Evolutionary conservation across 1,284 basidiomycete species (phyloP), one percentile per base, ranked within the genome.

Genomic region (Cutaneotrichosporon mucoides): DNA sequence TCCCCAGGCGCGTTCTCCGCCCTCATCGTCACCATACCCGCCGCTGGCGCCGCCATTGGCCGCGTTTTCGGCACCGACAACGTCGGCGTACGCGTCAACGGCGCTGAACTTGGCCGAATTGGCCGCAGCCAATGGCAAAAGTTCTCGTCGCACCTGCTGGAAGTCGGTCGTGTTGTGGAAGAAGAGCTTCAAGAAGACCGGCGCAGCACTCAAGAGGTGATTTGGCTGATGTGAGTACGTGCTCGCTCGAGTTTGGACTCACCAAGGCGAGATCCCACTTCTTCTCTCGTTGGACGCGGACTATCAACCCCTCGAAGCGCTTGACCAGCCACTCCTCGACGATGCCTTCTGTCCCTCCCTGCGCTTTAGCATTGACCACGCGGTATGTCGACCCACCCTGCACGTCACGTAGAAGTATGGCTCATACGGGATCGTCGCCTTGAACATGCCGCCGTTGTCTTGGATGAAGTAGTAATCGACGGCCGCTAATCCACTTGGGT

Each of bases 401-500:
- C 90, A 95, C 3, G 88, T 88, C 63, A 99, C 88, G 65, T 85
- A 85, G 70, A 99, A 97, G 77, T 99, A 99, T 0, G 96, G 96
- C 73, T 97, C 91, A 71, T 95, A 95, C 56, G 87, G 84, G 60
- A 91, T 83, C 1, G 95, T 99, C 65, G 86, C 88, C 76, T 99
- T 99, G 83, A 99, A 99, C 86, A 91, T 91, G 38, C 84, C 85
- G 4, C 95, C 95, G 65, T 98, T 93, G 71, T 99, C 94, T 79
- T 98, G 87, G 67, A 99, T 92, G 71, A 99, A 99, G 77, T 97
- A 98, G 69, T 88, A 97, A 72, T 99, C 95, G 9, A 99, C 94
- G 9, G 88, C 93, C 5, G 91, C 89, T 65, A 86, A 87, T 13
- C 92, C 92, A 11, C 84, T 84, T 6, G 88, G 83, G 80, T 86